Conservation (phyloP, 148 eudicot genomes). For the Polygonum aviculare region DNA sequence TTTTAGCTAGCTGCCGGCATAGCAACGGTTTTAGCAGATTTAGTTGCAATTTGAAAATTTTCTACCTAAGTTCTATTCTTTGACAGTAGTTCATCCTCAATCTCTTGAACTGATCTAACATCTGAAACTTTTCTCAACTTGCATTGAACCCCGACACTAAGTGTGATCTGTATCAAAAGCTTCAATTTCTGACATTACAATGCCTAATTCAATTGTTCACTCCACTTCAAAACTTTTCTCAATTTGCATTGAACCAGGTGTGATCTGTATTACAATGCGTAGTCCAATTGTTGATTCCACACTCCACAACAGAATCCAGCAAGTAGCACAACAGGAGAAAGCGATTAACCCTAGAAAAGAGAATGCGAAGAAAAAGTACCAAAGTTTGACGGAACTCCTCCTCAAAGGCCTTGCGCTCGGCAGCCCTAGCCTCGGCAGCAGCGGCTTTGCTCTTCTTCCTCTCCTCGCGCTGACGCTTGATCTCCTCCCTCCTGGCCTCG, state of each 20-base stretch:
- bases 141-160: background rate
- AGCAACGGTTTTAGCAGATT: background rate
- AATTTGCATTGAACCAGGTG: background rate
- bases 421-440: slow-evolving; percentile 46
- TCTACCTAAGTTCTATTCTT: background rate
- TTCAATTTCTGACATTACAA: background rate
- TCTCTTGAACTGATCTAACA: background rate
- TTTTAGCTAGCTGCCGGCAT: background rate
- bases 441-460: slow-evolving; percentile 50
- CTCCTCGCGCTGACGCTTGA: slow-evolving; percentile 40
- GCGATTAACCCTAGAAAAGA: background rate
- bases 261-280: background rate
- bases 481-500: slow-evolving; percentile 42
- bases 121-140: background rate
- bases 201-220: background rate
- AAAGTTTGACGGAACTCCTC: slow-evolving; percentile 53
- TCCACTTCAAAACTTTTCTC: background rate
- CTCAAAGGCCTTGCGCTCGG: slow-evolving; percentile 44
- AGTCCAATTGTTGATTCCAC: background rate
- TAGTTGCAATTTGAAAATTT: background rate
- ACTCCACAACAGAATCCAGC: background rate
- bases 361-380: slow-evolving; percentile 25
- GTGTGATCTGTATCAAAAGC: background rate
- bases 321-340: background rate
- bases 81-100: background rate